These are phyloP conservation scores for Deinandra increscens DNA, from an alignment of 129 eudicot genomes.

Conservation along the genomic window DNA sequence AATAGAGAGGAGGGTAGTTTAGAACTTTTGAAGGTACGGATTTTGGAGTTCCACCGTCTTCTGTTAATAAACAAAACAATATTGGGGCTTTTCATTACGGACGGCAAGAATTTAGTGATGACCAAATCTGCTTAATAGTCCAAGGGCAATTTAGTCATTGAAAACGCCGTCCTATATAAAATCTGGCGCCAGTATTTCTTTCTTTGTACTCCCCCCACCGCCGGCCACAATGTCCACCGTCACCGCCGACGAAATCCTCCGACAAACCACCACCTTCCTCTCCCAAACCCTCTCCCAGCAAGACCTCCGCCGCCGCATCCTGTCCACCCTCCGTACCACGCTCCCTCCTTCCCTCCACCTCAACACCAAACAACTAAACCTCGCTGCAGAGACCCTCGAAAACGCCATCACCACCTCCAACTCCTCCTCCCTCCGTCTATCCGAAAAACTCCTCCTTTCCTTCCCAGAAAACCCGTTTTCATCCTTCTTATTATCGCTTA, in stretches of 20 bases:
- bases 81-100: too few species aligned
- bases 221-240: constrained; percentile 38
- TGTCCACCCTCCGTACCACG: constrained; percentile 42
- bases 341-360: constrained; percentile 31
- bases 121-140: not conserved
- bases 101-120: too few species aligned
- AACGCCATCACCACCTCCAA: constrained; percentile 44
- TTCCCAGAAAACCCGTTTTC: constrained; percentile 47
- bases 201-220: constrained; percentile 10
- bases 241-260: constrained; percentile 48
- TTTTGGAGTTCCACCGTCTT: too few species aligned
- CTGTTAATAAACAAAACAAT: too few species aligned
- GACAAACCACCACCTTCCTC: constrained; percentile 52
- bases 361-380: constrained; percentile 40
- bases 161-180: constrained; percentile 25
- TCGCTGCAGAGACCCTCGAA: constrained; percentile 59
- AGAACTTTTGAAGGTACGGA: too few species aligned
- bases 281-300: constrained; percentile 40
- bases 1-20: too few species aligned
- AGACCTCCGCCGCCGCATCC: constrained; percentile 47
- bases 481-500: constrained; percentile 51
- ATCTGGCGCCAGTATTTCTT: constrained; percentile 37
- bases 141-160: constrained; percentile 26
- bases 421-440: constrained; percentile 57
- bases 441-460: constrained; percentile 55